Base-by-base conservation (phyloP, 495 filamentous ascomycete genomes). In the Mycothermus thermophilus region DNA sequence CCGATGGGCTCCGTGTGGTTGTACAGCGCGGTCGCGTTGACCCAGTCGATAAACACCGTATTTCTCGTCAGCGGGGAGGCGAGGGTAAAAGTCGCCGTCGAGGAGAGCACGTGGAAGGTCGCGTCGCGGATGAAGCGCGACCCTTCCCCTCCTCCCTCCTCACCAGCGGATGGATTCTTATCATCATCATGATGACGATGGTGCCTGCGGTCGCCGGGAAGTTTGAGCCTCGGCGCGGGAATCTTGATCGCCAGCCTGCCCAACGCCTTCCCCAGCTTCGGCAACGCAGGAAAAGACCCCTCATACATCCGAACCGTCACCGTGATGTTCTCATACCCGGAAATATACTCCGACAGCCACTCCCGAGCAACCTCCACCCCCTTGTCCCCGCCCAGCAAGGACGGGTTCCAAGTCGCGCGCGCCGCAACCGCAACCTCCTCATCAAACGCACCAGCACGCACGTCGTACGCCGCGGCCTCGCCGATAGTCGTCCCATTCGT, bases 1-100 rank as follows among this genome's bases (percentile, higher is more conserved):
- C 87, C 90, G 0, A 93, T 61, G 6, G 75, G 70, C 16, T 86
- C 72, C 14, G 77, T 78, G 34, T 84, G 66, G 40, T 87, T 80
- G 44, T 95, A 90, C 42, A 74, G 77, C 0, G 90, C 83, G 1
- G 79, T 85, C 12, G 86, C 90, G 46, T 93, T 75, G 37, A 97
- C 63, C 26, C 60, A 69, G 13, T 82, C 79, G 44, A 97, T 66
- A 38, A 69, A 79, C 13, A 97, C 53, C 1, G 70, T 80, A 13
- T 76, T 79, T 36, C 74, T 59, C 27, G 61, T 57, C 3, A 94
- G 63, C 0, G 90, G 90, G 2, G 87, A 94, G 27, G 71, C 64
- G 23, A 97, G 65, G 1, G 73, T 77, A 62, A 97, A 94, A 3
- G 79, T 72, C 17, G 85, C 88, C 1, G 82, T 88, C 8, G 82